phyloP scores from a whole-genome alignment of 2,329 filamentous ascomycete genomes.

The Hymenoscyphus albidus region DNA sequence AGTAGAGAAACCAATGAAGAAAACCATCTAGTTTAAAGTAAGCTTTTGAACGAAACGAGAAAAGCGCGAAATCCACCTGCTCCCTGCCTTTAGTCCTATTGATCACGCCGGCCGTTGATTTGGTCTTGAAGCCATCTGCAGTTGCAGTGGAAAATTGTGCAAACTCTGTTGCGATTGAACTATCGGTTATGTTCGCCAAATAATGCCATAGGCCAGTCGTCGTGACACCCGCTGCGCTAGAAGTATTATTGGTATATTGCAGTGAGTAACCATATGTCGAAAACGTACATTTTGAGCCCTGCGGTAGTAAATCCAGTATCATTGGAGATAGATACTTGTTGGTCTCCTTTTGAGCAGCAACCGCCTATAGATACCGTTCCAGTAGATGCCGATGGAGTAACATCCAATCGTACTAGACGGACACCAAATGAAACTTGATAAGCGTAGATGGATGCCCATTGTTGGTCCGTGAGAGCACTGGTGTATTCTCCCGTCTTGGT shows the following conservation, averaged over 20 bases:
- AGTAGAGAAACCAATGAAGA: slow-evolving; percentile 47
- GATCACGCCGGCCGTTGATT: slow-evolving; percentile 51
- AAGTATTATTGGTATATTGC: not conserved
- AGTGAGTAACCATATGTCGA: slow-evolving; percentile 9
- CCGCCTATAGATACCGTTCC: slow-evolving; percentile 37
- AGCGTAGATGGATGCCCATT: slow-evolving; percentile 51
- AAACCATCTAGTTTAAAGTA: slow-evolving; percentile 45
- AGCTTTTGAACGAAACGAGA: not conserved
- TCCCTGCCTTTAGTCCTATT: slow-evolving; percentile 51
- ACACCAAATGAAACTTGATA: slow-evolving; percentile 56
- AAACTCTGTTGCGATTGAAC: slow-evolving; percentile 48
- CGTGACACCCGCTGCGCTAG: slow-evolving; percentile 41
- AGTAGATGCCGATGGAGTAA: slow-evolving; percentile 48
- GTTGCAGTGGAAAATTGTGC: slow-evolving; percentile 36
- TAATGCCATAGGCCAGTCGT: slow-evolving; percentile 53
- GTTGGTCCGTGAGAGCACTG: slow-evolving; percentile 43
- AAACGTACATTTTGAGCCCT: slow-evolving; percentile 41
- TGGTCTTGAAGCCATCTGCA: slow-evolving; percentile 11
- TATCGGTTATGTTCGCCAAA: slow-evolving; percentile 50
- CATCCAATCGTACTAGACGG: slow-evolving; percentile 56
- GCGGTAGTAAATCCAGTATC: slow-evolving; percentile 49
- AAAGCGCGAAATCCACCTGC: slow-evolving; percentile 35
- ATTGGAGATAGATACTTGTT: slow-evolving; percentile 11
- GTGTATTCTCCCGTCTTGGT: slow-evolving; percentile 8
- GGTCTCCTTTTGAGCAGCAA: slow-evolving; percentile 44